Conservation (phyloP, 495 filamentous ascomycete species). For the Apodospora peruviana region DNA sequence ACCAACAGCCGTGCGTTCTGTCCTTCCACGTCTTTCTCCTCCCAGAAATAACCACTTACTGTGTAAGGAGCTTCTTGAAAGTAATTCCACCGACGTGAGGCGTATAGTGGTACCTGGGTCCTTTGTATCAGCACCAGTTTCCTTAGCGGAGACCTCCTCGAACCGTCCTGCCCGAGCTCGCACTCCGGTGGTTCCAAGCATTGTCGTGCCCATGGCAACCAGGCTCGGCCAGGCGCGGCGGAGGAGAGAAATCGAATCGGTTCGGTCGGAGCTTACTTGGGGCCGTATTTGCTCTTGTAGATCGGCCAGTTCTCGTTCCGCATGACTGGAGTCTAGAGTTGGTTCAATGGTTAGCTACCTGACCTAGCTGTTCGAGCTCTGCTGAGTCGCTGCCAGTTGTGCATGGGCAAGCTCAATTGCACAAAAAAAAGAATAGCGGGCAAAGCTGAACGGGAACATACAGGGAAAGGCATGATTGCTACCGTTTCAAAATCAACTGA, state of each 20-base stretch:
- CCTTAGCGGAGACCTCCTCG: no score
- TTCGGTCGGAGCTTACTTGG: constrained; percentile 38
- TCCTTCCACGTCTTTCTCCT: background rate
- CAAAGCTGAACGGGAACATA: constrained; percentile 17
- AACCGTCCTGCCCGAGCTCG: no score
- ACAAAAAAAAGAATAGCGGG: background rate
- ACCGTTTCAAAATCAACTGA: constrained; percentile 13
- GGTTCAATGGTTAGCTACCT: no score
- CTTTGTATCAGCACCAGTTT: constrained; percentile 20
- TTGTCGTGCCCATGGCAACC: background rate
- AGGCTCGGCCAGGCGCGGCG: background rate
- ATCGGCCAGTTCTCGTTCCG: constrained; percentile 19
- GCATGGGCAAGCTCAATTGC: background rate
- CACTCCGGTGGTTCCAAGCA: no score
- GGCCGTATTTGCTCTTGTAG: constrained; percentile 47
- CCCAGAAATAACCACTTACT: constrained; percentile 29
- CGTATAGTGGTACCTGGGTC: constrained; percentile 42
- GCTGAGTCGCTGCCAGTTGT: no score
- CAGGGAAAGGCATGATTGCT: constrained; percentile 38
- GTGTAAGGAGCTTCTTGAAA: constrained; percentile 22
- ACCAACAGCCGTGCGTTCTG: background rate
- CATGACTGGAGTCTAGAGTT: constrained; percentile 30
- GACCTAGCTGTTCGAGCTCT: no score
- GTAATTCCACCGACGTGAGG: constrained; percentile 35
- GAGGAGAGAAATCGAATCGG: background rate